phyloP scores from a whole-genome alignment of 768 basidiomycete genomes.

The Xerocomellus chrysenteron region DNA sequence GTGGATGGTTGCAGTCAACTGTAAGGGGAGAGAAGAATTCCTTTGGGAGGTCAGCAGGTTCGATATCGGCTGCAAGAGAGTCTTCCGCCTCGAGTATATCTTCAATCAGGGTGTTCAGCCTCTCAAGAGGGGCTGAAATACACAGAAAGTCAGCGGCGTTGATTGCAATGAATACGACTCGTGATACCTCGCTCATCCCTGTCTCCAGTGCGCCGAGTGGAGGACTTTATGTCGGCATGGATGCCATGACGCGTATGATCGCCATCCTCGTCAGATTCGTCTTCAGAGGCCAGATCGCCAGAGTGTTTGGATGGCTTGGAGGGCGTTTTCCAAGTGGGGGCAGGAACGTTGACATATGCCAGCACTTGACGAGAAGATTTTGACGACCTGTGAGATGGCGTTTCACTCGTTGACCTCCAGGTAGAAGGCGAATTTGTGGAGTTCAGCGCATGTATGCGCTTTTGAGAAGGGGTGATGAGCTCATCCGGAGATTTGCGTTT shows the following conservation, averaged over 20 bases:
- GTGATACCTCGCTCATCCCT: slow-evolving; percentile 69
- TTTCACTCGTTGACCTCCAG: slow-evolving; percentile 17
- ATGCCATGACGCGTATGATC: slow-evolving; percentile 22
- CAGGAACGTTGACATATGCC: slow-evolving; percentile 35
- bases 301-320: slow-evolving; percentile 26
- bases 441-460: slow-evolving; percentile 46
- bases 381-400: slow-evolving; percentile 27
- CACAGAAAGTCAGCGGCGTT: not conserved
- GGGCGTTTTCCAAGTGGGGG: slow-evolving; percentile 29
- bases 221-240: slow-evolving; percentile 44
- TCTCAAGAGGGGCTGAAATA: slow-evolving; percentile 63
- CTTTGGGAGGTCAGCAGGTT: slow-evolving; percentile 48
- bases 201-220: slow-evolving; percentile 64
- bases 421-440: slow-evolving; percentile 9
- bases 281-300: slow-evolving; percentile 52
- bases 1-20: slow-evolving; percentile 55
- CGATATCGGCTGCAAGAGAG: slow-evolving; percentile 55
- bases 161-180: not conserved
- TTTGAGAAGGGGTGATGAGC: slow-evolving; percentile 60
- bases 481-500: slow-evolving; percentile 68
- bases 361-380: slow-evolving; percentile 34
- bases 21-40: slow-evolving; percentile 68
- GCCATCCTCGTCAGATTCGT: slow-evolving; percentile 47
- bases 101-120: slow-evolving; percentile 71
- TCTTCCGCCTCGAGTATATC: slow-evolving; percentile 87